Base-by-base conservation (phyloP, 306 rosid species). In the Cicer arietinum region DNA sequence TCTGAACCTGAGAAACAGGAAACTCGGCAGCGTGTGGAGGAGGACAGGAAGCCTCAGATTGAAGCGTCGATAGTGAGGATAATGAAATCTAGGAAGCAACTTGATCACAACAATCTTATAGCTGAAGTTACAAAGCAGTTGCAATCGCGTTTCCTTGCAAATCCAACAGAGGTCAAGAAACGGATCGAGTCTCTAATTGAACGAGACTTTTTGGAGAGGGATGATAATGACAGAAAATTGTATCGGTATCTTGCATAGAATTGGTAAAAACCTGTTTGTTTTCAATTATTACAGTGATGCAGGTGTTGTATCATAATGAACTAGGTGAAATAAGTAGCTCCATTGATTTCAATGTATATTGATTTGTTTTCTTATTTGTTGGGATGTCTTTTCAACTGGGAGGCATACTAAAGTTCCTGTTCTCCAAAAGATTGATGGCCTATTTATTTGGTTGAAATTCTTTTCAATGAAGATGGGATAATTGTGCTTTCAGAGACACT, bases 21-120 rank as follows among this genome's bases (percentile, higher is more conserved):
- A 85, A 91, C 98, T 11, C 85, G 97, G 25, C 98, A 91, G 81
- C 89, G 97, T 81, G 98, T 94, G 82, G 98, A 94, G 86, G 98
- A 94, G 84, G 96, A 94, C 86, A 82, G 98, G 84, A 94, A 94
- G 83, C 98, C 98, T 35, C 97, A 94, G 78, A 94, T 94, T 9
- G 98, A 94, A 77, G 97, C 98, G 11, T 94, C 98, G 0, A 76
- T 94, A 50, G 96, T 91, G 61, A 87, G 97, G 85, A 91, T 91
- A 80, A 94, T 94, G 98, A 91, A 94, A 76, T 85, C 97, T 0
- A 82, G 98, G 83, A 92, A 87, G 75, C 86, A 81, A 67, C 89
- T 94, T 56, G 96, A 94, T 81, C 97, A 94, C 74, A 91, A 94
- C 85, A 94, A 88, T 48, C 80, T 94, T 47, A 89, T 90, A 47